These are phyloP conservation scores for Stemphylium lycopersici DNA, from an alignment of 2,329 filamentous ascomycete species.

Conservation along the genomic window DNA sequence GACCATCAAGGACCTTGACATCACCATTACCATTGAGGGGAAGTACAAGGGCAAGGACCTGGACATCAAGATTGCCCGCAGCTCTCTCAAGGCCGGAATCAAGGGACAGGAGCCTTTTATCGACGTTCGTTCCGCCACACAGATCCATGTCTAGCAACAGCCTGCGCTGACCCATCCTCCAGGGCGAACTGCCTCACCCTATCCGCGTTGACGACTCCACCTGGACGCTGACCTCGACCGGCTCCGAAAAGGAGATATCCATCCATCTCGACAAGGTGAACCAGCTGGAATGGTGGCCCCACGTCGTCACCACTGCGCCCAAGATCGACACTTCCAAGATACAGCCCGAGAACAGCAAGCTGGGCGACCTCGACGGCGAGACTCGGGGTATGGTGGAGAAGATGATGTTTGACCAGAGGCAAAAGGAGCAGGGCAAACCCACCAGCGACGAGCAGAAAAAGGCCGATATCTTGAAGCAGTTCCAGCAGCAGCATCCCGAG, in stretches of 20 bases:
- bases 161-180: constrained; percentile 1
- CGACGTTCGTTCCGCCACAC: constrained; percentile 61
- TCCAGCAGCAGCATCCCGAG: constrained; percentile 79
- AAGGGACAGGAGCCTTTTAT: constrained; percentile 89
- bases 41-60: constrained; percentile 87
- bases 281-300: constrained; percentile 98
- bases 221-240: constrained; percentile 82
- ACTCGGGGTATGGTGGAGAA: constrained; percentile 98
- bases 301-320: constrained; percentile 84
- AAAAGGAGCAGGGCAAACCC: constrained; percentile 90
- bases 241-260: constrained; percentile 73
- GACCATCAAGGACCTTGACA: constrained; percentile 85
- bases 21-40: constrained; percentile 76
- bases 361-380: constrained; percentile 92
- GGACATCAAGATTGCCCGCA: constrained; percentile 81
- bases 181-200: constrained; percentile 85
- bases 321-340: constrained; percentile 97
- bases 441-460: constrained; percentile 97
- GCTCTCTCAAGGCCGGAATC: constrained; percentile 76
- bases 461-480: constrained; percentile 85
- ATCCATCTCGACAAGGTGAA: constrained; percentile 94
- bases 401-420: constrained; percentile 99
- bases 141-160: background rate
- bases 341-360: constrained; percentile 86
- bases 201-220: constrained; percentile 87